Evolutionary conservation across 768 basidiomycete genomes (phyloP).

Genomic region (Cytidiella melzeri): DNA sequence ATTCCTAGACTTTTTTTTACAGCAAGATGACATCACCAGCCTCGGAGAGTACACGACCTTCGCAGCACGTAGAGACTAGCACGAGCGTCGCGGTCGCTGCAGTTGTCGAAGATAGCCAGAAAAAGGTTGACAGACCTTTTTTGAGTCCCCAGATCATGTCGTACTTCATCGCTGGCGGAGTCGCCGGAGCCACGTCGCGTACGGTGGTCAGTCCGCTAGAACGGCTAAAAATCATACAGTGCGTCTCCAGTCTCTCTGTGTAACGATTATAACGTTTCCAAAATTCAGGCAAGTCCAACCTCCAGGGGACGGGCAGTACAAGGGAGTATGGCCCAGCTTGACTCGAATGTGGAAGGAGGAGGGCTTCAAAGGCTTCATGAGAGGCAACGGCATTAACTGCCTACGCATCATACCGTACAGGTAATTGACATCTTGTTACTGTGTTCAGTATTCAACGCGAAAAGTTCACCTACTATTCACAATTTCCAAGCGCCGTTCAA

Average conservation of each 20-base stretch:
- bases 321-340: constrained; percentile 79
- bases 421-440: constrained; percentile 9
- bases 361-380: constrained; percentile 89
- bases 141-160: constrained; percentile 33
- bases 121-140: constrained; percentile 12
- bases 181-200: constrained; percentile 64
- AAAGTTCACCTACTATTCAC: no score
- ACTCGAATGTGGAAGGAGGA: constrained; percentile 92
- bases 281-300: constrained; percentile 82
- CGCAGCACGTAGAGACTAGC: background rate
- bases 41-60: background rate
- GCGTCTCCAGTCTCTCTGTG: constrained; percentile 30
- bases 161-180: constrained; percentile 51
- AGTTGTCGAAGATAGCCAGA: background rate
- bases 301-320: constrained; percentile 59
- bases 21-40: constrained; percentile 16
- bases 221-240: constrained; percentile 96
- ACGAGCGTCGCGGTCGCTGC: background rate
- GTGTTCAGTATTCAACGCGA: background rate
- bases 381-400: constrained; percentile 90
- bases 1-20: background rate
- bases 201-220: constrained; percentile 93
- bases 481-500: constrained; percentile 81
- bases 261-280: background rate
- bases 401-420: constrained; percentile 87